phyloP scores from a whole-genome alignment of 768 basidiomycete genomes.

The Auricularia sp. region DNA sequence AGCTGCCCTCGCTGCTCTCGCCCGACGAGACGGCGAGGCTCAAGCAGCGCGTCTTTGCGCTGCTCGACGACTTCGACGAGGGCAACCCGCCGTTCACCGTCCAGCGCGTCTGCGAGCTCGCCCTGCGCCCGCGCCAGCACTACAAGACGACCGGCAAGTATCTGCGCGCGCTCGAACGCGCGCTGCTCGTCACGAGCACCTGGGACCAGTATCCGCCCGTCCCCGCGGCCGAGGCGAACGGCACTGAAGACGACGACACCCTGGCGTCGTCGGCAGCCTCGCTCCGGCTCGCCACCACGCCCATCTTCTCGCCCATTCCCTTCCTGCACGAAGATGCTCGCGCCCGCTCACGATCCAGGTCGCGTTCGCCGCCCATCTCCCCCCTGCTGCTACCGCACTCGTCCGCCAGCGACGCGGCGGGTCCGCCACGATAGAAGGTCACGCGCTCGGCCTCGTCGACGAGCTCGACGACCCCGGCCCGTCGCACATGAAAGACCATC shows the following conservation, averaged over 20 bases:
- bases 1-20: slow-evolving; percentile 48
- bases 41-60: slow-evolving; percentile 46
- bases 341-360: slow-evolving; percentile 43
- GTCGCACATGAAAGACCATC: slow-evolving; percentile 76
- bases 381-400: slow-evolving; percentile 32
- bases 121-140: slow-evolving; percentile 53
- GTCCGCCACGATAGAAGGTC: slow-evolving; percentile 26
- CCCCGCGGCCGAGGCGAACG: slow-evolving; percentile 21
- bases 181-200: slow-evolving; percentile 75
- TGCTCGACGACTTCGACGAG: slow-evolving; percentile 70
- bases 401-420: slow-evolving; percentile 7
- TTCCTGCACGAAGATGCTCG: slow-evolving; percentile 80
- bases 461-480: slow-evolving; percentile 79
- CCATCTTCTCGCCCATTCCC: slow-evolving; percentile 79
- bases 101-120: slow-evolving; percentile 80
- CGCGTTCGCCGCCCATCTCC: slow-evolving; percentile 70
- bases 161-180: slow-evolving; percentile 74
- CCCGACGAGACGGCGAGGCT: slow-evolving; percentile 48
- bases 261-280: slow-evolving; percentile 33
- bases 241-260: slow-evolving; percentile 24
- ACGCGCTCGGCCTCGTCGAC: slow-evolving; percentile 61
- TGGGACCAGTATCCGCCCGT: slow-evolving; percentile 53
- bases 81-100: slow-evolving; percentile 77
- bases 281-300: slow-evolving; percentile 48
- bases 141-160: slow-evolving; percentile 81